These are phyloP conservation scores for Setaria italica DNA, from an alignment of 202 grass and related monocot species.

Conservation along the genomic window DNA sequence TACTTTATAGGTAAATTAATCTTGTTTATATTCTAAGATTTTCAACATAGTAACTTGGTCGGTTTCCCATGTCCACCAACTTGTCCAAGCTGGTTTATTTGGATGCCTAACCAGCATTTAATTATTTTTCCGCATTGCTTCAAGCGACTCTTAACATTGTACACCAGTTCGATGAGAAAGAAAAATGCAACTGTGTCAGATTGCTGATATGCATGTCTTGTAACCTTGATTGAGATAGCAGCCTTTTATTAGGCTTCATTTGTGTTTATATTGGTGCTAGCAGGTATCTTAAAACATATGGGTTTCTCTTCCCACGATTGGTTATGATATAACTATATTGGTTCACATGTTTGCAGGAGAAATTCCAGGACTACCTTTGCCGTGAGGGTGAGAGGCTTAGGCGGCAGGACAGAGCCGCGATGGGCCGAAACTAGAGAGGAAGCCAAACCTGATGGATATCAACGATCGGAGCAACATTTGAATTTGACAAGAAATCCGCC, in stretches of 20 bases:
- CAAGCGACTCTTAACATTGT: neutral
- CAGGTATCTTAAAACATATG: neutral
- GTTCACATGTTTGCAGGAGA: slow-evolving; percentile 47
- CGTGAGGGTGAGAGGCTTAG: slow-evolving; percentile 50
- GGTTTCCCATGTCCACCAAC: neutral
- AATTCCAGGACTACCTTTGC: slow-evolving; percentile 52
- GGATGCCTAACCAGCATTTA: neutral
- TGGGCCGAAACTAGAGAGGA: slow-evolving; percentile 40
- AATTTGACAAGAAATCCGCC: neutral
- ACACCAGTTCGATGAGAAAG: neutral
- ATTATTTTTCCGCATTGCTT: neutral
- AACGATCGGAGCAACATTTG: neutral
- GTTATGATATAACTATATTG: neutral
- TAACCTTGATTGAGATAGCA: neutral
- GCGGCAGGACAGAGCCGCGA: slow-evolving; percentile 51
- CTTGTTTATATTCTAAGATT: neutral
- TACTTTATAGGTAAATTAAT: neutral
- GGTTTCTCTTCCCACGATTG: neutral
- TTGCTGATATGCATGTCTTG: neutral
- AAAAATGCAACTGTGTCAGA: neutral
- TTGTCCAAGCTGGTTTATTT: neutral
- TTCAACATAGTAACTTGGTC: neutral
- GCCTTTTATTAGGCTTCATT: neutral
- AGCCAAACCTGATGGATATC: neutral
- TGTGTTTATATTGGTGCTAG: neutral